Evolutionary conservation across 1,139 yeast genomes (phyloP), one percentile per base, ranked within the genome.

Genomic region (Cylindricascospora bacillispora): DNA sequence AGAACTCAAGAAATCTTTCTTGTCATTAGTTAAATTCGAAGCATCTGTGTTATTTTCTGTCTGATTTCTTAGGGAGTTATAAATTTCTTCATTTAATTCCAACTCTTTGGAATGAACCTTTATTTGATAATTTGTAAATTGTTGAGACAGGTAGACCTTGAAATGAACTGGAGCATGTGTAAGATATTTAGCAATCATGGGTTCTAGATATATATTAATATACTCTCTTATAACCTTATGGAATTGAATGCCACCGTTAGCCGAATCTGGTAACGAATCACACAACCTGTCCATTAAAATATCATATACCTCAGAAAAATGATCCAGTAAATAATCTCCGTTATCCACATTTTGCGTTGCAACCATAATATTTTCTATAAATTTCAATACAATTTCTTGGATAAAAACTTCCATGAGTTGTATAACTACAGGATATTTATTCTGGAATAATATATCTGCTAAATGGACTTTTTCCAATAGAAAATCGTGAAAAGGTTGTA

Each of bases 321-420:
- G 33, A 13, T 32, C 35, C 17, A 48, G 37, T 3, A 32, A 13
- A 5, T 34, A 36, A 12, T 48, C 44, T 23, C 39, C 31, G 11
- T 38, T 37, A 4, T 29, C 22, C 3, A 33, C 32, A 13, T 42
- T 27, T 18, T 18, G 7, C 21, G 7, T 10, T 10, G 21, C 10
- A 7, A 7, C 10, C n/a, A 29, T 7, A 12, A 29, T n/a, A 16
- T 26, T 21, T 11, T 29, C 25, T 6, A 59, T 41, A 15, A 52
- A 44, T 6, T 39, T 45, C 6, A 67, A 49, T 30, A 67, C 66
- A 35, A 67, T 71, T 25, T 68, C 56, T 38, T 71, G 73, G 30
- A 75, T 73, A 3, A 66, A 60, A 4, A 59, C 62, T 29, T 60
- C 62, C 23, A 52, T 41, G 32, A 54, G 59, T 24, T 50, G 46